Evolutionary conservation across 768 basidiomycete species (phyloP).

Genomic region (Saitozyma podzolica): DNA sequence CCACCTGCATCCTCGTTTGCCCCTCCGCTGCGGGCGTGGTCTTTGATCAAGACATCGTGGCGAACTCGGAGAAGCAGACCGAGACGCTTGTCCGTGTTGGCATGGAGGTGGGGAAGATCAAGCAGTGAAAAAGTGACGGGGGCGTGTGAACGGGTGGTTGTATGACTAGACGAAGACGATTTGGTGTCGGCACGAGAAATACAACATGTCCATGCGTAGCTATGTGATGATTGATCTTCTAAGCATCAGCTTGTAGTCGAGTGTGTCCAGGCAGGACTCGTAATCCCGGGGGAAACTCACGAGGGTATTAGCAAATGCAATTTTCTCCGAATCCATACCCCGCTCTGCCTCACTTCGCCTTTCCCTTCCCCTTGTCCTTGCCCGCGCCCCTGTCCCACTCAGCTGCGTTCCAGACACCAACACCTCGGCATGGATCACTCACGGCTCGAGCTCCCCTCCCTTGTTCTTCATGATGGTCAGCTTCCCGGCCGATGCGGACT

Average conservation of each 20-base stretch:
- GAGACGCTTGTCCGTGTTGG: conserved; percentile 70
- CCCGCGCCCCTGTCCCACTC: conserved; percentile 24
- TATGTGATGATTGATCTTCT: background rate
- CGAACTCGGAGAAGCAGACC: conserved; percentile 59
- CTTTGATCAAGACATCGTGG: conserved; percentile 63
- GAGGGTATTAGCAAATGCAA: too few species aligned
- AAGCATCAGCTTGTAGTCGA: too few species aligned
- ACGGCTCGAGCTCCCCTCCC: conserved; percentile 46
- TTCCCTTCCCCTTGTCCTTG: conserved; percentile 31
- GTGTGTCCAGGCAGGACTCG: too few species aligned
- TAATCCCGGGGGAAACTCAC: too few species aligned
- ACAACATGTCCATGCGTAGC: conserved; percentile 5
- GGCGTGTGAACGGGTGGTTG: background rate
- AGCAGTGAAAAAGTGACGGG: background rate
- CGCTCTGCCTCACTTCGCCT: too few species aligned
- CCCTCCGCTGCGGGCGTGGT: conserved; percentile 56
- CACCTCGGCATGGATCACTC: conserved; percentile 10
- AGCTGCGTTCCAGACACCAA: background rate
- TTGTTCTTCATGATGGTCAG: conserved; percentile 74
- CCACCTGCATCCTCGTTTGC: conserved; percentile 66
- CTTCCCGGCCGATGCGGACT: conserved; percentile 83
- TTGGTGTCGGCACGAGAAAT: background rate
- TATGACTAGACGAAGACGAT: background rate
- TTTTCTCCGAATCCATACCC: too few species aligned
- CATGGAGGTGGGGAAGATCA: conserved; percentile 49